These are phyloP conservation scores for Ogataea siamensis DNA, from an alignment of 805 yeast genomes.

Conservation along the genomic window DNA sequence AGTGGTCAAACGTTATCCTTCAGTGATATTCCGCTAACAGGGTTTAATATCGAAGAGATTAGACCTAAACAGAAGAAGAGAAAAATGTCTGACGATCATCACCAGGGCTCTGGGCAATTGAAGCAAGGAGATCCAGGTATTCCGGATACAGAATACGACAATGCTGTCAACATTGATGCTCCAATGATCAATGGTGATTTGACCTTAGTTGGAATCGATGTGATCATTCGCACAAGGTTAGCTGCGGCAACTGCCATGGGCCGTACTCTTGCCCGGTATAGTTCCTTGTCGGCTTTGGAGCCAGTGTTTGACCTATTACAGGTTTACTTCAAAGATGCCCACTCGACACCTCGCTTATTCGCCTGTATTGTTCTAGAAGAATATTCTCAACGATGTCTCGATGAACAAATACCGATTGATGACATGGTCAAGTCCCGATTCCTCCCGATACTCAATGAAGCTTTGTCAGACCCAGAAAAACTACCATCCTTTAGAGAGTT, in stretches of 20 bases:
- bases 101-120: conserved; percentile 15
- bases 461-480: conserved; percentile 41
- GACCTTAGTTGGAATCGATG: conserved; percentile 73
- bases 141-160: conserved; percentile 51
- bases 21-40: conserved; percentile 29
- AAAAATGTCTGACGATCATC: conserved; percentile 29
- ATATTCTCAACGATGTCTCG: conserved; percentile 43
- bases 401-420: conserved; percentile 15
- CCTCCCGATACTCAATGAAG: conserved; percentile 29
- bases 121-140: conserved; percentile 33
- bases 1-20: conserved; percentile 53
- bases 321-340: conserved; percentile 52
- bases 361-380: conserved; percentile 70
- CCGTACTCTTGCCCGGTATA: conserved; percentile 50
- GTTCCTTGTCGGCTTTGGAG: conserved; percentile 36
- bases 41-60: conserved; percentile 26
- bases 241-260: conserved; percentile 80
- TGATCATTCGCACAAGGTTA: conserved; percentile 70
- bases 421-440: conserved; percentile 11
- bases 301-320: conserved; percentile 39
- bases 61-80: conserved; percentile 49
- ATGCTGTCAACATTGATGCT: conserved; percentile 83
- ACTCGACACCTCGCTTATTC: conserved; percentile 78
- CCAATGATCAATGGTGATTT: conserved; percentile 92
- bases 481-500: conserved; percentile 73